Conservation (phyloP, 805 yeast genomes). For the Grigorovia humatica region DNA sequence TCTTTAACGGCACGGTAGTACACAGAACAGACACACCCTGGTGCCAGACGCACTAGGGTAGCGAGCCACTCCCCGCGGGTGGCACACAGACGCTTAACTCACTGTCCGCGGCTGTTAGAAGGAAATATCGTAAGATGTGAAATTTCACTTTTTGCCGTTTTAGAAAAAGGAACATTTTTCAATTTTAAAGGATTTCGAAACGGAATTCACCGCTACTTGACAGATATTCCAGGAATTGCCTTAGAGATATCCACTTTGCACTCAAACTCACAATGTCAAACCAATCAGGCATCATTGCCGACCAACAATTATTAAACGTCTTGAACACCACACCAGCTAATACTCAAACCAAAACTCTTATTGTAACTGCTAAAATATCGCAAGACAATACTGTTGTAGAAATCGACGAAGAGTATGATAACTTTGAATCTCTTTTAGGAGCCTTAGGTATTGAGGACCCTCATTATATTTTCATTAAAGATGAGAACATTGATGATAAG, state of each 20-base stretch:
- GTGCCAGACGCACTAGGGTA: too few relatives aligned
- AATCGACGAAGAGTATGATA: constrained; percentile 7
- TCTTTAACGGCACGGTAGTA: too few relatives aligned
- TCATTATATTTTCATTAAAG: constrained; percentile 39
- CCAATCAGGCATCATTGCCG: constrained; percentile 49
- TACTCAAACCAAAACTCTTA: constrained; percentile 3
- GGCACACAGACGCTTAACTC: too few relatives aligned
- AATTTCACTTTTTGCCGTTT: neutral
- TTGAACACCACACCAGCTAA: constrained; percentile 5
- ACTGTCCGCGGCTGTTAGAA: neutral
- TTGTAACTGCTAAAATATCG: constrained; percentile 19
- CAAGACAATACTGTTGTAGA: constrained; percentile 16
- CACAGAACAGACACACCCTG: too few relatives aligned
- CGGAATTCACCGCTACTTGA: too few relatives aligned
- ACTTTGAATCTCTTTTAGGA: constrained; percentile 34
- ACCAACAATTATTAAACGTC: constrained; percentile 17
- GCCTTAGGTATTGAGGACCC: constrained; percentile 32
- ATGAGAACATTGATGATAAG: constrained; percentile 13
- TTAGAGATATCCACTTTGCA: neutral
- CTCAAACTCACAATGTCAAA: constrained; percentile 42
- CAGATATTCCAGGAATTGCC: too few relatives aligned
- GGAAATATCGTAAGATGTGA: neutral
- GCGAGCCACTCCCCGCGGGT: too few relatives aligned
- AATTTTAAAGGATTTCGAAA: neutral
- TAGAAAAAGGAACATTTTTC: too few relatives aligned